These are phyloP conservation scores for Umbelopsis sp. DNA, from an alignment of 192 early-diverging fungal genomes.

Conservation along the genomic window DNA sequence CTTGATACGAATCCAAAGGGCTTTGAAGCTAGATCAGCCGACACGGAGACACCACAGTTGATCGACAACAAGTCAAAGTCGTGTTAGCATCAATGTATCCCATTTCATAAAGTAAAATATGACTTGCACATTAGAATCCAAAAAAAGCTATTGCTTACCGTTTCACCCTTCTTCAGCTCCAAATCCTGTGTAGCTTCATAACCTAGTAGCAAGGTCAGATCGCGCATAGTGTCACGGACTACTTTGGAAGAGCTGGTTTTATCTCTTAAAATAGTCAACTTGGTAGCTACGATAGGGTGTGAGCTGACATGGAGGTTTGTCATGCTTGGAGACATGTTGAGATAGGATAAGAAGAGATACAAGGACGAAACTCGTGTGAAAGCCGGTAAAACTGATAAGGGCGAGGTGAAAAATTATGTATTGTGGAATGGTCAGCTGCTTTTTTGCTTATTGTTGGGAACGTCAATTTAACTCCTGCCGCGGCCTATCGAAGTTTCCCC, in stretches of 20 bases:
- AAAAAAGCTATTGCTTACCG: conserved; percentile 24
- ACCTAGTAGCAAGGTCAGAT: conserved; percentile 55
- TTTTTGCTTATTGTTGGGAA: not conserved
- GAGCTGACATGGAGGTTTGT: conserved; percentile 38
- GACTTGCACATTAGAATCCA: not conserved
- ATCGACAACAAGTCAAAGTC: not conserved
- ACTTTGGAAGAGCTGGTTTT: conserved; percentile 44
- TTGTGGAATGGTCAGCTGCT: conserved; percentile 9
- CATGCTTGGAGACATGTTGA: conserved; percentile 19
- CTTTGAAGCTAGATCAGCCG: conserved; percentile 36
- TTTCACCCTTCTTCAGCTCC: conserved; percentile 18
- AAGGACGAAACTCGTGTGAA: conserved; percentile 2
- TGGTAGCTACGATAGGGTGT: conserved; percentile 62
- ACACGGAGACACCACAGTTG: no score
- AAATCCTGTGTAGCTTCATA: conserved; percentile 65
- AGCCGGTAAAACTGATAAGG: conserved; percentile 16
- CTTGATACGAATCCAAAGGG: conserved; percentile 51
- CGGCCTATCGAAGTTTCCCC: conserved; percentile 19
- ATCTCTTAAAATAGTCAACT: conserved; percentile 59
- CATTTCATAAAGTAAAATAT: not conserved
- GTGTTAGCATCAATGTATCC: not conserved
- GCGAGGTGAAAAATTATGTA: not conserved
- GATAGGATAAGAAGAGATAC: conserved; percentile 11
- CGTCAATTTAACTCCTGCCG: conserved; percentile 25
- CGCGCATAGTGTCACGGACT: conserved; percentile 55